Evolutionary conservation across 2,329 filamentous ascomycete species (phyloP), one percentile per base, ranked within the genome.

Genomic region (Aspergillus felis): DNA sequence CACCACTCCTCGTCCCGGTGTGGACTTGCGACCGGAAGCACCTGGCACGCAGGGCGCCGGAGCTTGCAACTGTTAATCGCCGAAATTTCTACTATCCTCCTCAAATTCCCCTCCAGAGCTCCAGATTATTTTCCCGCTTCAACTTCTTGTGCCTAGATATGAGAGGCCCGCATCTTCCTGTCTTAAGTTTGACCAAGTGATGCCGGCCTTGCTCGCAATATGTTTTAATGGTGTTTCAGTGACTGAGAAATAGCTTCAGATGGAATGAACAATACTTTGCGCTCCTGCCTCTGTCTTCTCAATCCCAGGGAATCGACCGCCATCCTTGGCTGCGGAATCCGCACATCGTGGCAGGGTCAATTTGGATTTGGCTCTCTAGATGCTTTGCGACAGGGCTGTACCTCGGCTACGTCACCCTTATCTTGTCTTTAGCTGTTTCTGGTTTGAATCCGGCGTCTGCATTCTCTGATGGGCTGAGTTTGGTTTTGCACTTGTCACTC

Each of bases 1-100:
- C 67, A 78, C 84, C 57, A 84, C 82, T 63, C 81, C 83, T 63
- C 79, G 84, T 64, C 80, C 82, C 57, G 87, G 87, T 54, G 87
- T 90, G 41, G 86, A 90, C 73, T 77, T 90, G 62, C 82, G 86
- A 66, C 83, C 83, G 38, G 82, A 87, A 70, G 78, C 84, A 55
- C 80, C 85, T 63, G 79, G 78, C 56, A 85, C 85, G 56, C 82
- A 86, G 71, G 80, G 80, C 54, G 81, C 81, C 22, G 81, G 79
- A 58, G 79, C 81, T 50, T 90, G 87, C 78, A 84, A 85, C 69
- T 89, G 87, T 74, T 90, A 81, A 77, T 67, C 48, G 14, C 22
- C 41, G 56, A 27, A 41, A 27, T 44, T 47, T 28, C 4, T 48
- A 25, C 48, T 44, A 35, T 32, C 17, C 32, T 32, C 29, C 49